Base-by-base conservation (phyloP, 164 flowering plant species). In the Aristolochia californica region DNA sequence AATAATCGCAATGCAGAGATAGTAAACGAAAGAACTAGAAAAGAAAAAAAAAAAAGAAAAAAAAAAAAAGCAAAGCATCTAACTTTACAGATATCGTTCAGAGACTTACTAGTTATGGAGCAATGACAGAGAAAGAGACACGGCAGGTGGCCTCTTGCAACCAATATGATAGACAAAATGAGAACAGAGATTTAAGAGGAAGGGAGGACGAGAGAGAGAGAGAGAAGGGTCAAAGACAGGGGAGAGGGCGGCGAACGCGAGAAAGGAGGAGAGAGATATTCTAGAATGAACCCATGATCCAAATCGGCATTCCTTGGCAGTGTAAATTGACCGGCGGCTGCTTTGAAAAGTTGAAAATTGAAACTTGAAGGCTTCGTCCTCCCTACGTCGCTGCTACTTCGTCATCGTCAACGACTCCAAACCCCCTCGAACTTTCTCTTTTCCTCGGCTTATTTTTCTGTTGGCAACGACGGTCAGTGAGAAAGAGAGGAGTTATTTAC, bases 321-420 rank as follows among this genome's bases (percentile, higher is more conserved):
- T 47, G 50, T 34, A 34, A 4, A 17, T 47, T 47, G 50, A 47
- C 50, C 50, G 50, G 50, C 50, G 50, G 50, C 50, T 16, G 50
- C 50, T 47, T 47, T 47, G 50, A 47, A 17, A 47, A 47, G 22
- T 47, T 47, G 40, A 34, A 34, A 34, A 34, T 34, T 34, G 40
- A 34, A 34, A 34, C 10, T 34, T 34, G 40, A 34, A 7, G 40
- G 40, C 40, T 34, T 34, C 40, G 40, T 34, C 40, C 40, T 34
- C 10, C 40, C 40, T 34, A 34, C 40, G 40, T 34, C 40, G 40
- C 40, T 34, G 40, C 40, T 34, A 34, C 40, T 47, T 47, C 50
- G 5, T 47, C 50, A 47, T 17, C 50, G 50, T 47, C 50, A 47
- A 47, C 13, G 50, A 47, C 50, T 20, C 22, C 20, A 47, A 47